A percentile compares a stretch with the other conserved stretches of the same genome.
Evolutionary conservation across 352 stramenopile genomes (phyloP).

Genomic region (Phytophthora aleatoria): DNA sequence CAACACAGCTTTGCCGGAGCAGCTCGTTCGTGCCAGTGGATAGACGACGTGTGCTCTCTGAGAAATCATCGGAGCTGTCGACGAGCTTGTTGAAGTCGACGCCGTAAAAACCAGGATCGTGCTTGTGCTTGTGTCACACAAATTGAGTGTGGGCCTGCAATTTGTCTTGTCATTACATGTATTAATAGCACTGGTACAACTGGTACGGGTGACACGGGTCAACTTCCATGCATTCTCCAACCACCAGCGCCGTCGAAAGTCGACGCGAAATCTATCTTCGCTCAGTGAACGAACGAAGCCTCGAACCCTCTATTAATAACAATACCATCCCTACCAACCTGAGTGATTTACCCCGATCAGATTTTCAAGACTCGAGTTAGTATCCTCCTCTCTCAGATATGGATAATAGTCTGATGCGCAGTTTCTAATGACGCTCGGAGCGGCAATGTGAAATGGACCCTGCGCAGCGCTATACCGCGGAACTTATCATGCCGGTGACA

Average conservation of each 20-base stretch:
- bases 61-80: constrained; percentile 10
- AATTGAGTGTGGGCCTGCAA: no score
- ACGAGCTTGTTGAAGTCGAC: constrained; percentile 14
- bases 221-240: not conserved
- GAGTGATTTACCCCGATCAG: not conserved
- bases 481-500: constrained; percentile 17
- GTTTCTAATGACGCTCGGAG: not conserved
- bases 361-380: constrained; percentile 9
- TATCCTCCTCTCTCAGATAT: not conserved
- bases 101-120: constrained; percentile 3
- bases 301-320: not conserved
- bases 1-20: no score
- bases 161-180: no score
- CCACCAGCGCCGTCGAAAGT: not conserved
- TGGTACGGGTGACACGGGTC: no score
- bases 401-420: no score
- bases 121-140: no score
- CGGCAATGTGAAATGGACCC: constrained; percentile 20
- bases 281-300: not conserved
- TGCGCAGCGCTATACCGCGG: constrained; percentile 19
- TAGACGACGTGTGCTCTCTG: constrained; percentile 11
- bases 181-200: no score
- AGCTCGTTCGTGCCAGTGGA: constrained; percentile 15
- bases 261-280: constrained; percentile 6
- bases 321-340: not conserved